Evolutionary conservation across 257 asterid genomes (phyloP).

Genomic region (Ballota nigra): DNA sequence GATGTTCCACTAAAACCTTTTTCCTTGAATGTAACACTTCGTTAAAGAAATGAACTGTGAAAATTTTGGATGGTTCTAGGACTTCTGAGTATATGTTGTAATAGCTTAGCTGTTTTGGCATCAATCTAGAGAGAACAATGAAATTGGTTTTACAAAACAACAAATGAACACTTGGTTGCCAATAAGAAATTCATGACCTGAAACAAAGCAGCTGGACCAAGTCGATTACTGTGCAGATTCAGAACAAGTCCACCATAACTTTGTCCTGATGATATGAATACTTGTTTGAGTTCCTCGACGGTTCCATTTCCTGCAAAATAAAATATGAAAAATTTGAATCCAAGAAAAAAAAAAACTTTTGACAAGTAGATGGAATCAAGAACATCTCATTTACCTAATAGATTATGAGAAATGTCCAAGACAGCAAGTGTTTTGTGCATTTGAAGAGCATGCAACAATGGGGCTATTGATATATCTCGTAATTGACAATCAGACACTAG

Average conservation of each 20-base stretch:
- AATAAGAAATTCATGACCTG: constrained; percentile 45
- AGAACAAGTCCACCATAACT: constrained; percentile 73
- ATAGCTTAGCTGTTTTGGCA: constrained; percentile 1
- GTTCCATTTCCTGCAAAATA: constrained; percentile 72
- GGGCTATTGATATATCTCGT: constrained; percentile 75
- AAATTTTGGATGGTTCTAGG: not conserved
- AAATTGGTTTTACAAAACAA: not conserved
- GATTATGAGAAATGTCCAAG: constrained; percentile 90
- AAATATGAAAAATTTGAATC: constrained; percentile 3
- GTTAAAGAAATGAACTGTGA: not conserved
- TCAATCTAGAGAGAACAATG: not conserved
- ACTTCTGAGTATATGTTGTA: not conserved
- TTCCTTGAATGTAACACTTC: constrained; percentile 3
- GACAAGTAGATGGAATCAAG: constrained; percentile 17
- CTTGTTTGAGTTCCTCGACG: constrained; percentile 68
- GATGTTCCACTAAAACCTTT: not conserved
- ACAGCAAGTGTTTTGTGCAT: constrained; percentile 75
- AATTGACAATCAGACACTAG: constrained; percentile 77
- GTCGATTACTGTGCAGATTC: constrained; percentile 80
- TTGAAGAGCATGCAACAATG: constrained; percentile 75
- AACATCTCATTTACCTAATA: constrained; percentile 50
- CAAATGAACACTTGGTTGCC: not conserved
- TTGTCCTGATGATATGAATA: constrained; percentile 71
- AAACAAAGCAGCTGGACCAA: constrained; percentile 81
- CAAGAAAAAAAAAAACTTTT: constrained; percentile 4